These are phyloP conservation scores for Lithospermum erythrorhizon DNA, from an alignment of 257 asterid species.

Conservation along the genomic window DNA sequence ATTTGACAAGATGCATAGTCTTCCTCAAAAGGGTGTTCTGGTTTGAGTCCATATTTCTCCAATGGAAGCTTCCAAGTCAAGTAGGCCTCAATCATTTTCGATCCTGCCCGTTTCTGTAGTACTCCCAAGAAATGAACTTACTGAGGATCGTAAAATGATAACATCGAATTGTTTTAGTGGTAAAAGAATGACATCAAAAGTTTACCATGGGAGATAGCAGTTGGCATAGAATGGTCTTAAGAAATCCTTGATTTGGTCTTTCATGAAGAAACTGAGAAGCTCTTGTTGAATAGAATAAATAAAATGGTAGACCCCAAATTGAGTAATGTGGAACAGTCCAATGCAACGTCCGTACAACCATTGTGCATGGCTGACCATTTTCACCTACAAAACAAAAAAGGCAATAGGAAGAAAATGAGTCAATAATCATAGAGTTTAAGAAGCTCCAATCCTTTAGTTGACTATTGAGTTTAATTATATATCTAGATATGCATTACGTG, in stretches of 20 bases:
- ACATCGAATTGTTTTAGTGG: not conserved
- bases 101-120: slow-evolving; percentile 45
- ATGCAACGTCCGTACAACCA: slow-evolving; percentile 73
- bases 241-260: slow-evolving; percentile 73
- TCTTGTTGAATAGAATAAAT: slow-evolving; percentile 80
- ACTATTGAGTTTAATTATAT: not conserved
- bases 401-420: not conserved
- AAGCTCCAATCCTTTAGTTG: not conserved
- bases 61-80: slow-evolving; percentile 78
- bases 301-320: slow-evolving; percentile 86
- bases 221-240: slow-evolving; percentile 49
- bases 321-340: slow-evolving; percentile 96
- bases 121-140: not conserved
- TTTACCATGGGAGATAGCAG: slow-evolving; percentile 61
- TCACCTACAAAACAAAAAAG: slow-evolving; percentile 31
- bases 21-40: slow-evolving; percentile 85
- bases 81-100: slow-evolving; percentile 65
- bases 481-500: not conserved
- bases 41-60: slow-evolving; percentile 66
- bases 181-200: not conserved
- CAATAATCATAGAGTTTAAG: not conserved
- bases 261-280: slow-evolving; percentile 72
- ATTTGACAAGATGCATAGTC: slow-evolving; percentile 92
- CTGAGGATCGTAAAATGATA: too few relatives aligned
- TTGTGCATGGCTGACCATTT: slow-evolving; percentile 64